These are phyloP conservation scores for Debaryomyces subglobosus DNA, from an alignment of 1,139 yeast genomes.

Conservation along the genomic window DNA sequence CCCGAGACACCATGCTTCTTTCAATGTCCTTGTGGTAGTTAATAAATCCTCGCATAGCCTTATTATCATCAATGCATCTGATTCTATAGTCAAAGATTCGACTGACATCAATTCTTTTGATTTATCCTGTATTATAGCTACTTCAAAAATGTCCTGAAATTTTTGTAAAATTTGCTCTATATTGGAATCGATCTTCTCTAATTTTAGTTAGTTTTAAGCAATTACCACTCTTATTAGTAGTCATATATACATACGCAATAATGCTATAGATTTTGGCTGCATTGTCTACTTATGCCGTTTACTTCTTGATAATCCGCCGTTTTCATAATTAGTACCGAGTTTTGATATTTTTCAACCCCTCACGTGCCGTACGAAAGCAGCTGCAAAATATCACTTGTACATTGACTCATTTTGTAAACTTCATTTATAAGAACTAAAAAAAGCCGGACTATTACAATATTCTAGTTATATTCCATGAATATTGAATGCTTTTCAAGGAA, in stretches of 20 bases:
- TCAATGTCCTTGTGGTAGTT: slow-evolving; percentile 49
- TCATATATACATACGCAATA: slow-evolving; percentile 38
- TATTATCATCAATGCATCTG: slow-evolving; percentile 54
- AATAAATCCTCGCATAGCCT: slow-evolving; percentile 57
- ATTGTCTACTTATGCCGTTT: slow-evolving; percentile 17
- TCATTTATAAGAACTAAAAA: background rate
- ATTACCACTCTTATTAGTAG: background rate
- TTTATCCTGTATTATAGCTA: slow-evolving; percentile 46
- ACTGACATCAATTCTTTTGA: slow-evolving; percentile 55
- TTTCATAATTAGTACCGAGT: background rate
- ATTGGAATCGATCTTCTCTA: slow-evolving; percentile 44
- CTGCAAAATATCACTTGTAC: slow-evolving; percentile 3
- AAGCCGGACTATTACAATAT: background rate
- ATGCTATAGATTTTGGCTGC: slow-evolving; percentile 50
- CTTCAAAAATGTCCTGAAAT: slow-evolving; percentile 49
- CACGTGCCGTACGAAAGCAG: slow-evolving; percentile 1
- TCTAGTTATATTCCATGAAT: background rate
- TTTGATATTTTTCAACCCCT: background rate
- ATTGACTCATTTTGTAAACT: slow-evolving; percentile 8
- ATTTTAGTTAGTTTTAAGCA: slow-evolving; percentile 20
- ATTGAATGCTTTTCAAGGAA: background rate
- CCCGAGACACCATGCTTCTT: slow-evolving; percentile 62
- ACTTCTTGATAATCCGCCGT: background rate
- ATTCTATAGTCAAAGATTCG: slow-evolving; percentile 58
- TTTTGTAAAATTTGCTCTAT: slow-evolving; percentile 47